phyloP scores from a whole-genome alignment of 2,329 filamentous ascomycete species.

The Monilinia vaccinii-corymbosi region DNA sequence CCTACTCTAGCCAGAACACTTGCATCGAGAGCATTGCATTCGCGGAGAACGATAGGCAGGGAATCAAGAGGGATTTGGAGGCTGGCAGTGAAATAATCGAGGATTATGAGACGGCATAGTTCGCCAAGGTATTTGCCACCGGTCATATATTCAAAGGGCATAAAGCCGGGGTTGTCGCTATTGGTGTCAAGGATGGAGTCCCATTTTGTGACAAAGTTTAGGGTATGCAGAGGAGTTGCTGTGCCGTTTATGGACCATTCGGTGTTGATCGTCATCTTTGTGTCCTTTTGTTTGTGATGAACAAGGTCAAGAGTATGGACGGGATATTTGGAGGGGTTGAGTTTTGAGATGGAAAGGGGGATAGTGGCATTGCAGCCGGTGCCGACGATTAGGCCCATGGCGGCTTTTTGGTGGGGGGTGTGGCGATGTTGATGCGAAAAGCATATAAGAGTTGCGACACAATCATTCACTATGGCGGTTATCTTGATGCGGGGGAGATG shows the following conservation, averaged over 20 bases:
- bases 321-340: slow-evolving; percentile 55
- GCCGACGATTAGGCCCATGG: slow-evolving; percentile 74
- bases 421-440: slow-evolving; percentile 64
- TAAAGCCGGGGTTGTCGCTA: slow-evolving; percentile 71
- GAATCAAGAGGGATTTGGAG: slow-evolving; percentile 13
- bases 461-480: slow-evolving; percentile 71
- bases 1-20: neutral
- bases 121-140: slow-evolving; percentile 89
- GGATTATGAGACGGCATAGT: slow-evolving; percentile 65
- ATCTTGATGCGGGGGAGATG: slow-evolving; percentile 58
- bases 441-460: slow-evolving; percentile 70
- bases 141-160: slow-evolving; percentile 97
- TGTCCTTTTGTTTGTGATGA: slow-evolving; percentile 33
- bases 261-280: slow-evolving; percentile 71
- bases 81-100: slow-evolving; percentile 67
- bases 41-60: slow-evolving; percentile 17
- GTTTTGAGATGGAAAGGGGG: slow-evolving; percentile 52
- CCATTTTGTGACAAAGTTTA: slow-evolving; percentile 60
- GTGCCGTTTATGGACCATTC: slow-evolving; percentile 78
- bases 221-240: slow-evolving; percentile 53
- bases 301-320: slow-evolving; percentile 33
- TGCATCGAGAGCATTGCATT: slow-evolving; percentile 32
- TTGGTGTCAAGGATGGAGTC: slow-evolving; percentile 57
- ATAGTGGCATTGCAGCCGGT: slow-evolving; percentile 78
- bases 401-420: slow-evolving; percentile 51